Percentiles rank a stretch among this genome's conserved stretches.
Evolutionary conservation across 371 early-diverging fungal species (phyloP).

Genomic region (Apophysomyces elegans): DNA sequence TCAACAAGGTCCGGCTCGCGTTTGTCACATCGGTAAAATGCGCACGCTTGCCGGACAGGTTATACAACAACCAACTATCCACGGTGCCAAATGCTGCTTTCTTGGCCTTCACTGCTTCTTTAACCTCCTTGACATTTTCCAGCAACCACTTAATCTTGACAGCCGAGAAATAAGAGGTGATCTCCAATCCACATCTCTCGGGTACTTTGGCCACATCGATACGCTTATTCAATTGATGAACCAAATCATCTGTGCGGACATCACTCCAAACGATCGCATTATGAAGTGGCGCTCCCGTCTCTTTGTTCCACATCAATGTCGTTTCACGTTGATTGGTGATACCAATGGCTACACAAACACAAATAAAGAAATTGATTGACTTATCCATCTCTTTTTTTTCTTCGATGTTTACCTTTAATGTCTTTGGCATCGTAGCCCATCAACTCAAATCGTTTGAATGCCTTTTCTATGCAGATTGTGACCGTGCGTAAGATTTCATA

Average conservation of each 20-base stretch:
- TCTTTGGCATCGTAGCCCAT: constrained; percentile 58
- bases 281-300: constrained; percentile 76
- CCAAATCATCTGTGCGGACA: constrained; percentile 75
- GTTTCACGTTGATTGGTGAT: constrained; percentile 95
- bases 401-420: constrained; percentile 56
- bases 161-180: constrained; percentile 90
- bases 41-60: constrained; percentile 74
- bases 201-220: constrained; percentile 46
- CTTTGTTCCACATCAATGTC: constrained; percentile 81
- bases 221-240: constrained; percentile 57
- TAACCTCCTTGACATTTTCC: constrained; percentile 71
- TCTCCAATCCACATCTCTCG: constrained; percentile 78
- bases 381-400: background rate
- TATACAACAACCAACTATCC: constrained; percentile 89
- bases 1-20: constrained; percentile 88
- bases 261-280: constrained; percentile 94
- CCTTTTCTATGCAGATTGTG: constrained; percentile 64
- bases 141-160: constrained; percentile 89
- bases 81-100: constrained; percentile 77
- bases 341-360: constrained; percentile 65
- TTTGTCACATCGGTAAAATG: constrained; percentile 91
- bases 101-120: constrained; percentile 30
- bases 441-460: constrained; percentile 59
- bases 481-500: constrained; percentile 70
- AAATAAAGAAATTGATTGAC: background rate